Conservation (phyloP, 345 rosid species). For the Brassica nigra region DNA sequence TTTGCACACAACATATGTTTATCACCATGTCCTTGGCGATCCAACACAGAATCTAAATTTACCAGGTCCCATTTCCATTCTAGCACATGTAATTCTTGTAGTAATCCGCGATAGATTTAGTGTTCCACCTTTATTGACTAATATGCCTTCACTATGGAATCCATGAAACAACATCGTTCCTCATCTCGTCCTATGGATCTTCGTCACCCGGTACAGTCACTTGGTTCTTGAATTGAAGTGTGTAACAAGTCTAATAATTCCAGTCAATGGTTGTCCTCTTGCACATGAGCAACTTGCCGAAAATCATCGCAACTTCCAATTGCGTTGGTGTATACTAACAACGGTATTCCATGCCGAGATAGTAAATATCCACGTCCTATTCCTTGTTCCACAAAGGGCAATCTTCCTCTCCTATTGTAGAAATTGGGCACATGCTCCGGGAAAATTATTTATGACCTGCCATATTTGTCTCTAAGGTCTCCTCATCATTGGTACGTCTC, state of each 20-base stretch:
- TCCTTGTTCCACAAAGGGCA: too few species aligned
- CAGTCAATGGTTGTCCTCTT: background rate
- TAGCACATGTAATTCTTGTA: background rate
- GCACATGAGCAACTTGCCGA: background rate
- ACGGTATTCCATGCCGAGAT: too few species aligned
- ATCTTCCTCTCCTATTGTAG: too few species aligned
- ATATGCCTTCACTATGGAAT: background rate
- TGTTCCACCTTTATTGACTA: background rate
- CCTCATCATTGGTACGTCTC: too few species aligned
- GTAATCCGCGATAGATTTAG: background rate
- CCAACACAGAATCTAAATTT: background rate
- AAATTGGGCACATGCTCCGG: too few species aligned
- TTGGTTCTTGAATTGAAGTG: background rate
- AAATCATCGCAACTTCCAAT: too few species aligned
- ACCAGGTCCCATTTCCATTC: background rate
- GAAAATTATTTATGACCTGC: too few species aligned
- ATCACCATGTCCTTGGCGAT: background rate
- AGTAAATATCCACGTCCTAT: too few species aligned
- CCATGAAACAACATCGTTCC: background rate
- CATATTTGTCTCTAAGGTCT: too few species aligned
- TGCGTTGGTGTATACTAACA: too few species aligned
- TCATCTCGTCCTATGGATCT: background rate
- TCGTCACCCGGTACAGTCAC: background rate
- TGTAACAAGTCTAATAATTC: background rate
- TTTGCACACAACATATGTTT: background rate